Base-by-base conservation (phyloP, 2,329 filamentous ascomycete species). In the Fusarium palustre region DNA sequence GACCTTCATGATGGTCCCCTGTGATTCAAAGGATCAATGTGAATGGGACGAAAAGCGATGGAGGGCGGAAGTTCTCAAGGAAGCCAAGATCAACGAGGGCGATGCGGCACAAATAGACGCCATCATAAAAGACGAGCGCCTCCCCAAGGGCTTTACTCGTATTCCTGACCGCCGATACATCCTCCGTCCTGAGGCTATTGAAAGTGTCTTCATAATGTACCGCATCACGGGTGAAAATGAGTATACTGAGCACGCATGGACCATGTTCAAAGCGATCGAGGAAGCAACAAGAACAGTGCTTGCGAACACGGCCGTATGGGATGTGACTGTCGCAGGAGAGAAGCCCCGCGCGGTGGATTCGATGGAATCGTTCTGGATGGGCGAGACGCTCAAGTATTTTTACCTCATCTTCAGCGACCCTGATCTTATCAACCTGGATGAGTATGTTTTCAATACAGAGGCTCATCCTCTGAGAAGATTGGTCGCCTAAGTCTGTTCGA, bases 121-220 rank as follows among this genome's bases (percentile, higher is more conserved):
- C 42, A 68, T 76, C 56, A 76, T 79, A 60, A 63, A 69, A 7
- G 59, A 75, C n/a, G 62, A 76, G 34, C 67, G 62, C 31, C 72
- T 86, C 4, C 81, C 80, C 5, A 82, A 85, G 10, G 92, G 92
- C 1, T 93, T 92, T 79, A 90, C 86, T 55, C 85, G 87, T 63
- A 79, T 82, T 43, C 82, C 79, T 0, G 84, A 87, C 59, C 74
- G 83, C 0, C 81, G 83, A 15, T 87, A 88, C 61, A 79, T 86
- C n/a, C 78, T 88, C 20, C 78, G 85, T 0, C 83, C 84, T 1
- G 84, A 86, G 65, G 84, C 84, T n/a, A 81, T 86, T 42, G 84
- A 86, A 76, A 85, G 83, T 68, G 78, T 87, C 15, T 87, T 88
- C 60, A 71, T 86, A 46, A 79, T 87, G 70, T 87, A 86, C 67